Conservation (phyloP, 2,329 filamentous ascomycete species). For the Akanthomyces dipterigenus region DNA sequence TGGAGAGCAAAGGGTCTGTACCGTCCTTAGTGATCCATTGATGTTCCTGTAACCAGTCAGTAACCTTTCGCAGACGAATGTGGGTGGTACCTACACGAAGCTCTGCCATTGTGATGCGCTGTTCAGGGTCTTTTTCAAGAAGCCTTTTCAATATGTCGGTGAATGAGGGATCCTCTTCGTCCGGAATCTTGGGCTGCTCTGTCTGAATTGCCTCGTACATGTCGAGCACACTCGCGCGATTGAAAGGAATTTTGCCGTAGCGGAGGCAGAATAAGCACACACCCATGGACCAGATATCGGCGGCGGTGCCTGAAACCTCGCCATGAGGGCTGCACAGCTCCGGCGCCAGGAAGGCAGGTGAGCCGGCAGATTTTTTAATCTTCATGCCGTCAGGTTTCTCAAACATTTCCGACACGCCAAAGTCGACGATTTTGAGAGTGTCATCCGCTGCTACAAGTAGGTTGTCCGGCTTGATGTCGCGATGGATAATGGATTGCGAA, state of each 20-base stretch:
- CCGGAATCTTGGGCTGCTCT: constrained; percentile 56
- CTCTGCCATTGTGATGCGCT: constrained; percentile 75
- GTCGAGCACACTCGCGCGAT: constrained; percentile 70
- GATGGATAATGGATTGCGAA: constrained; percentile 87
- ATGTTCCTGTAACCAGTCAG: constrained; percentile 56
- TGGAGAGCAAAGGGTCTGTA: constrained; percentile 67
- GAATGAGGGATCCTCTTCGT: constrained; percentile 60
- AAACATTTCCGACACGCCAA: constrained; percentile 99
- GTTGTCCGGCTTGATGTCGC: constrained; percentile 98
- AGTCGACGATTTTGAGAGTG: constrained; percentile 94
- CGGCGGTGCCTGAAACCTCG: constrained; percentile 79
- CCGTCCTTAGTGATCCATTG: constrained; percentile 86
- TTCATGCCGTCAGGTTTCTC: constrained; percentile 79
- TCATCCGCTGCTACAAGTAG: constrained; percentile 84
- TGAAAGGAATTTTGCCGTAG: constrained; percentile 84
- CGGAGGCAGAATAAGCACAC: constrained; percentile 88
- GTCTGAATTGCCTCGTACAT: constrained; percentile 83
- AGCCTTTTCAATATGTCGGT: constrained; percentile 66
- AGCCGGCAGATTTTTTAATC: constrained; percentile 88
- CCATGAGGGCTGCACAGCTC: constrained; percentile 87
- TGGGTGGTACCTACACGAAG: constrained; percentile 57
- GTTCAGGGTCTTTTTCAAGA: constrained; percentile 77
- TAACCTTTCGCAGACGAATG: neutral
- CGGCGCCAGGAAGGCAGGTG: constrained; percentile 88
- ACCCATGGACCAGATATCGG: constrained; percentile 98